Evolutionary conservation across 768 basidiomycete species (phyloP).

Genomic region (Tricholoma hemisulphureum): DNA sequence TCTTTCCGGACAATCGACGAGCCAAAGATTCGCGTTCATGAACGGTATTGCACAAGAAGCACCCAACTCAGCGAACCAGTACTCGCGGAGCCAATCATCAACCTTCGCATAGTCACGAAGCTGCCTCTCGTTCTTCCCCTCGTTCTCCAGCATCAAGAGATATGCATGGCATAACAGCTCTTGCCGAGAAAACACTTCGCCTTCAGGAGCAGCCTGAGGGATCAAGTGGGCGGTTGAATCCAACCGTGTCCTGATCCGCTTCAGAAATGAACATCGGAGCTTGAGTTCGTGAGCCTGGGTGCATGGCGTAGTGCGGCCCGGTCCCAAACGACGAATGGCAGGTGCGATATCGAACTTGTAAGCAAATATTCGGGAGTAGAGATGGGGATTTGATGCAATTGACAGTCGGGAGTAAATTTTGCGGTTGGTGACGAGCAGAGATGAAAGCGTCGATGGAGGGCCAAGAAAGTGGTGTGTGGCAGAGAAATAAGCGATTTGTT

Average conservation of each 20-base stretch:
- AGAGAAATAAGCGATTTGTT: slow-evolving; percentile 71
- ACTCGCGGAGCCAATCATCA: slow-evolving; percentile 62
- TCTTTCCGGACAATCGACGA: slow-evolving; percentile 47
- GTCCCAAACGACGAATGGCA: slow-evolving; percentile 48
- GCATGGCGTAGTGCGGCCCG: slow-evolving; percentile 36
- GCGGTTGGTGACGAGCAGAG: slow-evolving; percentile 53
- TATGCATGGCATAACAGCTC: slow-evolving; percentile 68
- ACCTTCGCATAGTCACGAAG: slow-evolving; percentile 67
- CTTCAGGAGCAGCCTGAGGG: slow-evolving; percentile 14
- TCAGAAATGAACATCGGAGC: slow-evolving; percentile 57
- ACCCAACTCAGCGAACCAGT: slow-evolving; percentile 62
- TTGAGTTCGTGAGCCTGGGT: slow-evolving; percentile 62
- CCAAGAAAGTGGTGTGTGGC: slow-evolving; percentile 53
- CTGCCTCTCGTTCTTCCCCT: slow-evolving; percentile 68
- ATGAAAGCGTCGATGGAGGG: slow-evolving; percentile 57
- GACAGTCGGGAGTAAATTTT: slow-evolving; percentile 50
- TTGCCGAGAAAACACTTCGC: slow-evolving; percentile 28
- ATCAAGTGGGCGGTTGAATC: slow-evolving; percentile 33
- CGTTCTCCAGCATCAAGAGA: slow-evolving; percentile 80
- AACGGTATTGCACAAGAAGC: slow-evolving; percentile 47
- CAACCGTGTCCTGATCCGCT: slow-evolving; percentile 48
- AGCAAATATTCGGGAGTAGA: slow-evolving; percentile 71
- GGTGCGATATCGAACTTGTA: slow-evolving; percentile 63
- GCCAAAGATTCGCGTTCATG: slow-evolving; percentile 54
- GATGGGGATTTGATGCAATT: slow-evolving; percentile 53